phyloP scores from a whole-genome alignment of 768 basidiomycete species.

The Paxillus involutus region DNA sequence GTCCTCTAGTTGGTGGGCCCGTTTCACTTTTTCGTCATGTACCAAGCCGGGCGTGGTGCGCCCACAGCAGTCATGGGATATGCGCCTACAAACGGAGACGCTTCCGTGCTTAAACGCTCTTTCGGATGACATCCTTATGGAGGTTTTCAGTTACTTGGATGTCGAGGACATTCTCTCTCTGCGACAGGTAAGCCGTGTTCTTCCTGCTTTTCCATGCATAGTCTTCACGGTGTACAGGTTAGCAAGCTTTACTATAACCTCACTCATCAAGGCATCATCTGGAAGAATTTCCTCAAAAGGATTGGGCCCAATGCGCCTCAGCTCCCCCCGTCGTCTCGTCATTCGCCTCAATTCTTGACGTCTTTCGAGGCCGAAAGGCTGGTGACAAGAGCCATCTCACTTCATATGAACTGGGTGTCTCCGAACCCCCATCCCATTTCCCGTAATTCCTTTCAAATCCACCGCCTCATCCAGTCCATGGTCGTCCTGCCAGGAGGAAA shows the following conservation, averaged over 20 bases:
- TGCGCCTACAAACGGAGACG: constrained; percentile 20
- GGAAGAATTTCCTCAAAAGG: constrained; percentile 61
- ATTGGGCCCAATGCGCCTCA: constrained; percentile 60
- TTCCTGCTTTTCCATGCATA: not conserved
- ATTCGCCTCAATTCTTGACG: constrained; percentile 32
- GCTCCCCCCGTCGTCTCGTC: constrained; percentile 56
- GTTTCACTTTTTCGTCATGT: constrained; percentile 21
- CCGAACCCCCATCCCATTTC: constrained; percentile 34
- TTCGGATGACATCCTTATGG: constrained; percentile 41
- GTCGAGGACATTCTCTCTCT: constrained; percentile 37
- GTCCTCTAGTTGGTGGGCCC: constrained; percentile 24
- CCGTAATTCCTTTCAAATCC: constrained; percentile 23
- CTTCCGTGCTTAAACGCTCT: constrained; percentile 31
- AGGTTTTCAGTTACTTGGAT: constrained; percentile 35
- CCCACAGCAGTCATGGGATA: constrained; percentile 24
- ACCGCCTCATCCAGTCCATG: constrained; percentile 50
- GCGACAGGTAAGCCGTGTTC: constrained; percentile 31
- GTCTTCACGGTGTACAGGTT: constrained; percentile 38
- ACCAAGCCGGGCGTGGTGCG: constrained; percentile 7
- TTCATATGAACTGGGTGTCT: constrained; percentile 60
- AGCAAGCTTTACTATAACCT: constrained; percentile 59
- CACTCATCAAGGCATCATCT: constrained; percentile 66
- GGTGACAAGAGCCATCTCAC: constrained; percentile 56
- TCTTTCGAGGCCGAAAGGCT: constrained; percentile 52
- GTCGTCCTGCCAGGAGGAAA: constrained; percentile 65